These are phyloP conservation scores for Nephelium lappaceum DNA, from an alignment of 345 rosid species.

Conservation along the genomic window DNA sequence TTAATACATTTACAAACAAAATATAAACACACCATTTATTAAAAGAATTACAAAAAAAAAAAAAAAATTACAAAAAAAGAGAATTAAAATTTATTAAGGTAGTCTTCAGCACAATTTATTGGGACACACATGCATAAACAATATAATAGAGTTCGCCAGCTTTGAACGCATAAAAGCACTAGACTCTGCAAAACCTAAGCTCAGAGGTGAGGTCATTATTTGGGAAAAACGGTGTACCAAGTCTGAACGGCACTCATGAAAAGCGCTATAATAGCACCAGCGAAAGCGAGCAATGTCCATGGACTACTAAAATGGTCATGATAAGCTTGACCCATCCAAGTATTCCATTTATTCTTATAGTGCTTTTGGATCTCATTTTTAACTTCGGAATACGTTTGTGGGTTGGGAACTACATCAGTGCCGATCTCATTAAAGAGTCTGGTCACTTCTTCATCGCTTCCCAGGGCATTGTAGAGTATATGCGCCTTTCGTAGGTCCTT, in stretches of 20 bases:
- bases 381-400: background rate
- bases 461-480: background rate
- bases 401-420: background rate
- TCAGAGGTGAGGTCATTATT: too few species aligned
- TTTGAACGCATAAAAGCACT: too few species aligned
- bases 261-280: background rate
- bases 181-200: too few species aligned
- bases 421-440: background rate
- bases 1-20: too few species aligned
- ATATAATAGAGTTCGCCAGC: too few species aligned
- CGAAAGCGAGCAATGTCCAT: background rate
- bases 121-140: too few species aligned
- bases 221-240: too few species aligned
- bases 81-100: too few species aligned
- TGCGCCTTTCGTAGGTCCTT: background rate
- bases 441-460: background rate
- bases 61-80: too few species aligned
- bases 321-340: background rate
- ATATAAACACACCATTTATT: too few species aligned
- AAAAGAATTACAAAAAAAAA: too few species aligned
- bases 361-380: background rate
- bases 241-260: background rate
- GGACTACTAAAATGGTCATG: background rate
- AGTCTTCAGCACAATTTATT: too few species aligned
- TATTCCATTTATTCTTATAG: background rate